Conservation (phyloP, 805 yeast genomes). For the Candida khao-thaluensis region DNA sequence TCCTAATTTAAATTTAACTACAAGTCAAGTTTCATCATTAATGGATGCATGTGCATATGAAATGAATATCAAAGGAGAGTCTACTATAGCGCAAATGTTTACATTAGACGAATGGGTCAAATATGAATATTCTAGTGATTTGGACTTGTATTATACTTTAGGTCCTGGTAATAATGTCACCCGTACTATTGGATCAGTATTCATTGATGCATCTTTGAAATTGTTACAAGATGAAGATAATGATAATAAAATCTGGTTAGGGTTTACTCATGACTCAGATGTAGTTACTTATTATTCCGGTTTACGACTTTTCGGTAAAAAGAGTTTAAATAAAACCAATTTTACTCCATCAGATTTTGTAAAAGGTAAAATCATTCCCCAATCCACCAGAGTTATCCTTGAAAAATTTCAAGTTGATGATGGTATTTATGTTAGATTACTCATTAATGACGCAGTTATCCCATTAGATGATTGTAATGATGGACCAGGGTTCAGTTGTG, state of each 20-base stretch:
- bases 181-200: constrained; percentile 57
- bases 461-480: constrained; percentile 34
- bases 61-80: constrained; percentile 63
- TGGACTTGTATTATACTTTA: constrained; percentile 55
- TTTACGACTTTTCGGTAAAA: constrained; percentile 48
- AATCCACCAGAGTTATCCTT: constrained; percentile 37
- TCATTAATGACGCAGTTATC: constrained; percentile 40
- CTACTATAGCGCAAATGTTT: constrained; percentile 65
- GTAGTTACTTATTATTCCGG: constrained; percentile 61
- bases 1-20: constrained; percentile 46
- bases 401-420: constrained; percentile 34
- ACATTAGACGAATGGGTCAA: constrained; percentile 67
- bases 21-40: constrained; percentile 50
- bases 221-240: constrained; percentile 44
- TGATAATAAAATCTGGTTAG: constrained; percentile 56
- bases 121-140: constrained; percentile 60
- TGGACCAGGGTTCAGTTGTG: constrained; percentile 44
- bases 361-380: constrained; percentile 37
- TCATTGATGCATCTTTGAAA: constrained; percentile 45
- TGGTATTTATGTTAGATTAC: constrained; percentile 31
- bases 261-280: constrained; percentile 75
- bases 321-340: not conserved
- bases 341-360: constrained; percentile 3
- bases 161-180: constrained; percentile 64
- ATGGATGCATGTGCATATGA: constrained; percentile 74